phyloP scores from a whole-genome alignment of 441 rosid genomes.

The Mallotus repandus region DNA sequence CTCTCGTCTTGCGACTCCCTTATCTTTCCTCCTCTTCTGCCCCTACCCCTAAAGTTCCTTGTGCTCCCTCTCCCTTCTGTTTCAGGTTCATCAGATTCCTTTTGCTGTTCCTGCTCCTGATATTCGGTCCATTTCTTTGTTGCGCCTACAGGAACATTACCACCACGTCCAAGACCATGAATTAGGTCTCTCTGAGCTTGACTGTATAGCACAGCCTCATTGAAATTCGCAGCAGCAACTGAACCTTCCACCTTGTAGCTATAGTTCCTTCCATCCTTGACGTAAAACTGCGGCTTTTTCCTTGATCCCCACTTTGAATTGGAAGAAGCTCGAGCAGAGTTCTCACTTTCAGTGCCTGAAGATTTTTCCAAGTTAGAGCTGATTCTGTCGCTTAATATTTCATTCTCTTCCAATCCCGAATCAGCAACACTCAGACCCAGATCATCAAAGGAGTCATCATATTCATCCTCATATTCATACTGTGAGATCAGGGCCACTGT shows the following conservation, averaged over 20 bases:
- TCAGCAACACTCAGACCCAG: slow-evolving; percentile 74
- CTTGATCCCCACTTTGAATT: slow-evolving; percentile 76
- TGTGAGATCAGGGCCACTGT: slow-evolving; percentile 61
- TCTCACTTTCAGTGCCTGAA: slow-evolving; percentile 37
- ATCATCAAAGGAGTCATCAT: slow-evolving; percentile 97
- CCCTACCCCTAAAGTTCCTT: slow-evolving; percentile 45
- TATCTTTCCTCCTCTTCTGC: slow-evolving; percentile 51
- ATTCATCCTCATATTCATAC: slow-evolving; percentile 94
- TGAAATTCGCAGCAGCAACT: slow-evolving; percentile 70
- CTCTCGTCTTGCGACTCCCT: slow-evolving; percentile 28
- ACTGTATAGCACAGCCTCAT: slow-evolving; percentile 64
- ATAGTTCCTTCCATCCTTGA: slow-evolving; percentile 94
- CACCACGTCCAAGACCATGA: slow-evolving; percentile 88
- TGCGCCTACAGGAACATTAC: slow-evolving; percentile 82
- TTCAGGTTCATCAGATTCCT: slow-evolving; percentile 29
- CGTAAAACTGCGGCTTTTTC: slow-evolving; percentile 77
- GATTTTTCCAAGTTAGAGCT: slow-evolving; percentile 30
- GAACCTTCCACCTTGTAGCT: slow-evolving; percentile 93
- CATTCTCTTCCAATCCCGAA: slow-evolving; percentile 67
- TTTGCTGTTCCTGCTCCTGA: slow-evolving; percentile 39
- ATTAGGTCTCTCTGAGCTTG: slow-evolving; percentile 67
- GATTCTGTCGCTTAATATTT: slow-evolving; percentile 47
- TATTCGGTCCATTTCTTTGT: slow-evolving; percentile 58
- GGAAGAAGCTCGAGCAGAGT: slow-evolving; percentile 28
- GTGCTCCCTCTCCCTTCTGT: slow-evolving; percentile 40